Conservation (phyloP, 371 early-diverging fungal species). For the Thermomucor indicae-seudaticae region DNA sequence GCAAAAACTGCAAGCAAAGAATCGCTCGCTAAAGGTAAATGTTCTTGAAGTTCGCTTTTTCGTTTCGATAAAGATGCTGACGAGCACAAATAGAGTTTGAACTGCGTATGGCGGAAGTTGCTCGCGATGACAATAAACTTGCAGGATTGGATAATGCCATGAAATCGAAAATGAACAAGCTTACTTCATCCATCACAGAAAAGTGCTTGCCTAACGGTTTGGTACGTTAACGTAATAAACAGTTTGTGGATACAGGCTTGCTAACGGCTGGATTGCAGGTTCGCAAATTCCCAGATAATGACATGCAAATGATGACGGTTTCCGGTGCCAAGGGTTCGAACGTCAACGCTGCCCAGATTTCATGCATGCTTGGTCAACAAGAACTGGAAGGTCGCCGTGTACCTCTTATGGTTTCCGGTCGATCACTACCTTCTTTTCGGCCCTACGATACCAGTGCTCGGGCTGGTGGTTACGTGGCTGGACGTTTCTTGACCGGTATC, state of each 20-base stretch:
- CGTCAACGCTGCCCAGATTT: slow-evolving; percentile 99
- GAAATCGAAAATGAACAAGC: slow-evolving; percentile 80
- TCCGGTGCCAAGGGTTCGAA: slow-evolving; percentile 99
- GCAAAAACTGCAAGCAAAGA: slow-evolving; percentile 34
- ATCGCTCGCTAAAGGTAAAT: slow-evolving; percentile 27
- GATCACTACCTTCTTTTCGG: slow-evolving; percentile 95
- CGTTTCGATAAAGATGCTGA: background rate
- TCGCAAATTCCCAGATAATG: slow-evolving; percentile 91
- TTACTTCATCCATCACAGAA: slow-evolving; percentile 81
- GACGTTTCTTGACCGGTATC: slow-evolving; percentile 99
- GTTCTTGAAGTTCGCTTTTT: background rate
- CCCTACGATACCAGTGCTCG: slow-evolving; percentile 86
- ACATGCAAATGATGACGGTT: slow-evolving; percentile 98
- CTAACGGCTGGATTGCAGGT: slow-evolving; percentile 20
- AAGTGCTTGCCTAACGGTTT: slow-evolving; percentile 84
- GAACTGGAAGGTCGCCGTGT: slow-evolving; percentile 99
- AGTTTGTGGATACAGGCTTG: background rate
- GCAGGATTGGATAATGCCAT: slow-evolving; percentile 90
- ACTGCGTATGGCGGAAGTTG: slow-evolving; percentile 77
- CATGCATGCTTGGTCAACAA: slow-evolving; percentile 98
- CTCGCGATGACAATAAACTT: slow-evolving; percentile 82
- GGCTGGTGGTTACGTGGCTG: slow-evolving; percentile 98
- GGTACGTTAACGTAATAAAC: background rate
- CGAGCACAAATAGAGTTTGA: slow-evolving; percentile 47
- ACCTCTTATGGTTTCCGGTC: slow-evolving; percentile 97